These are phyloP conservation scores for Hypocrella siamensis DNA, from an alignment of 2,329 filamentous ascomycete species.

Conservation along the genomic window DNA sequence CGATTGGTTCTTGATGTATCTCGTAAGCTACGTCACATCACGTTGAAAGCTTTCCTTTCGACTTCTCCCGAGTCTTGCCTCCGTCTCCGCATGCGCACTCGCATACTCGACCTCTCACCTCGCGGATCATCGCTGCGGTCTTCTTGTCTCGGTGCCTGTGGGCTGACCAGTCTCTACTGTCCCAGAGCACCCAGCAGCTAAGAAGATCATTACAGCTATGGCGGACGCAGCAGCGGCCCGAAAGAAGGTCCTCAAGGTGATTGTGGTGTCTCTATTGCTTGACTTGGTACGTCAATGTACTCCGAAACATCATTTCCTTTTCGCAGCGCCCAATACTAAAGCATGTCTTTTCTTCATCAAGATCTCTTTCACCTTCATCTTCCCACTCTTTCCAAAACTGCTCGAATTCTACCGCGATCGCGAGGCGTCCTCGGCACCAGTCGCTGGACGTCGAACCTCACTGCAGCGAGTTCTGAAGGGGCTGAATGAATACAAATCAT, in stretches of 20 bases:
- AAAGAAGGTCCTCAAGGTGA: slow-evolving; percentile 71
- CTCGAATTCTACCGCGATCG: slow-evolving; percentile 90
- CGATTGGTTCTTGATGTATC: neutral
- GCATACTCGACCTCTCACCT: too few species aligned
- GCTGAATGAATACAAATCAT: slow-evolving; percentile 87
- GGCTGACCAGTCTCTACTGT: too few species aligned
- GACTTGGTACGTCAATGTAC: slow-evolving; percentile 51
- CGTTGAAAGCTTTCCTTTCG: too few species aligned
- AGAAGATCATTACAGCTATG: slow-evolving; percentile 13
- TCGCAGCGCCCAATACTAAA: too few species aligned
- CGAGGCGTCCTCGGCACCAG: slow-evolving; percentile 41
- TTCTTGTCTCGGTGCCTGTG: too few species aligned
- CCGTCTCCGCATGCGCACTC: neutral
- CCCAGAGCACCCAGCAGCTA: neutral
- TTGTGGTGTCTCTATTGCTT: slow-evolving; percentile 77
- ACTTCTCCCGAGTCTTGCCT: neutral
- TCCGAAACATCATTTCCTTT: too few species aligned
- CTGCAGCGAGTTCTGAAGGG: slow-evolving; percentile 67
- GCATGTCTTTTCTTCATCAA: too few species aligned
- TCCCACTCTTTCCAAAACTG: slow-evolving; percentile 87
- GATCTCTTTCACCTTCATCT: slow-evolving; percentile 98
- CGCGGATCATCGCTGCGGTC: too few species aligned
- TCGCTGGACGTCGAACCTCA: slow-evolving; percentile 41
- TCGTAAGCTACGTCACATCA: neutral
- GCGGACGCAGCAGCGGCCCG: slow-evolving; percentile 38